Base-by-base conservation (phyloP, 2,329 filamentous ascomycete species). In the Macrophomina pseudophaseolina region DNA sequence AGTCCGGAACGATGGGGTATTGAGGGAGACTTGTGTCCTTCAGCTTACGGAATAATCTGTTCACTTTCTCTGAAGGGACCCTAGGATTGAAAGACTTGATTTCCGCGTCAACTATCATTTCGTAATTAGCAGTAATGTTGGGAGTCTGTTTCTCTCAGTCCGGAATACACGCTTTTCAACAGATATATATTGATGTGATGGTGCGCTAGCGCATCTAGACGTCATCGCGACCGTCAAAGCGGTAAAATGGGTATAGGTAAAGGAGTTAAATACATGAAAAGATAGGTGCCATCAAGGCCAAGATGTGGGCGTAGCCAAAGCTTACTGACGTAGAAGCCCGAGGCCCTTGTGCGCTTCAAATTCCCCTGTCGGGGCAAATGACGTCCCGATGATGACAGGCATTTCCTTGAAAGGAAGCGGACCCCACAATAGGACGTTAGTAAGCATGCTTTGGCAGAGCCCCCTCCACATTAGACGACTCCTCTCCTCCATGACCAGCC, bases 41-140 rank as follows among this genome's bases (percentile, higher is more conserved):
- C 12, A 79, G 71, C 68, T 79, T 80, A 12, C 73, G 71, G 52
- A 76, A 75, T 8, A 80, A 70, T 6, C 77, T 70, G 38, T 78
- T 71, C 33, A 80, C 74, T 64, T 80, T 77, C 16, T 73, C 71
- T 49, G 74, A 65, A 1, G 75, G 71, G 52, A 80, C 74, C n/a
- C 65, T 71, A 9, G 76, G 73, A 18, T 74, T 71, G 69, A 80
- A 79, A 0, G 74, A 72, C 4, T 67, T 75, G 68, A 78, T 73
- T 28, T 74, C 63, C 11, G 69, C 40, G 11, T 60, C 40, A 35
- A 60, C n/a, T n/a, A 30, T 60, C 23, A 28, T 44, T 4, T 18
- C 23, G 14, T 5, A 12, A 32, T 32, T 33, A 5, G 35, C 23
- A 8, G 9, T 12, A 30, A 40, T 28, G 11, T 14, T 28, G 18